Evolutionary conservation across 108 stramenopile genomes (phyloP).

Genomic region (Cylindrotheca fusiformis): DNA sequence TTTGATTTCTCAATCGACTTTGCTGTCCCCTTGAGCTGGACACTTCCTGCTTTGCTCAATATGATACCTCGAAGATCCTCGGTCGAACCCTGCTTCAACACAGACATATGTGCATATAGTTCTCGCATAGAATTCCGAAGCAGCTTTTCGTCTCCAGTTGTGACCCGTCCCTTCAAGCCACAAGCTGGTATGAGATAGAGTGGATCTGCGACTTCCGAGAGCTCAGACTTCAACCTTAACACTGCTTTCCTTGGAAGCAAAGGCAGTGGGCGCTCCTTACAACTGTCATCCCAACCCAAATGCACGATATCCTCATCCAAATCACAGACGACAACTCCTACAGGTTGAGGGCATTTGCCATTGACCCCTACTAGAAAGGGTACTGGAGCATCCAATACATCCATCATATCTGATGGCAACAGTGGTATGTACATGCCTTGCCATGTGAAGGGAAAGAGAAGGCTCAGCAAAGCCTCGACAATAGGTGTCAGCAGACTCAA

Average conservation of each 20-base stretch:
- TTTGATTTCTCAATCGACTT: neutral
- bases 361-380: slow-evolving; percentile 83
- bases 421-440: slow-evolving; percentile 66
- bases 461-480: slow-evolving; percentile 70
- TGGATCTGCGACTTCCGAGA: slow-evolving; percentile 44
- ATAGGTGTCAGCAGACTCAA: slow-evolving; percentile 64
- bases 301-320: slow-evolving; percentile 72
- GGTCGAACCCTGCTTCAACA: neutral
- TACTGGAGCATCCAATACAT: slow-evolving; percentile 81
- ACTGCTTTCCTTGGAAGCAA: slow-evolving; percentile 55
- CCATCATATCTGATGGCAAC: slow-evolving; percentile 69
- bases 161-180: slow-evolving; percentile 31
- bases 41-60: slow-evolving; percentile 3
- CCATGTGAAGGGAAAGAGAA: slow-evolving; percentile 88
- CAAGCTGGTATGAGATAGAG: slow-evolving; percentile 18
- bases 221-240: slow-evolving; percentile 53
- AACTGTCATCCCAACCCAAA: slow-evolving; percentile 48
- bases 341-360: slow-evolving; percentile 13
- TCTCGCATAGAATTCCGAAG: slow-evolving; percentile 22
- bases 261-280: slow-evolving; percentile 21
- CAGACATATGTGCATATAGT: slow-evolving; percentile 18
- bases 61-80: slow-evolving; percentile 9
- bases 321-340: slow-evolving; percentile 72
- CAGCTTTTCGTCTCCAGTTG: slow-evolving; percentile 4
- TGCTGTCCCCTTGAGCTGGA: slow-evolving; percentile 6